These are phyloP conservation scores for Hypoxylon rubiginosum DNA, from an alignment of 2,329 filamentous ascomycete species.

Conservation along the genomic window DNA sequence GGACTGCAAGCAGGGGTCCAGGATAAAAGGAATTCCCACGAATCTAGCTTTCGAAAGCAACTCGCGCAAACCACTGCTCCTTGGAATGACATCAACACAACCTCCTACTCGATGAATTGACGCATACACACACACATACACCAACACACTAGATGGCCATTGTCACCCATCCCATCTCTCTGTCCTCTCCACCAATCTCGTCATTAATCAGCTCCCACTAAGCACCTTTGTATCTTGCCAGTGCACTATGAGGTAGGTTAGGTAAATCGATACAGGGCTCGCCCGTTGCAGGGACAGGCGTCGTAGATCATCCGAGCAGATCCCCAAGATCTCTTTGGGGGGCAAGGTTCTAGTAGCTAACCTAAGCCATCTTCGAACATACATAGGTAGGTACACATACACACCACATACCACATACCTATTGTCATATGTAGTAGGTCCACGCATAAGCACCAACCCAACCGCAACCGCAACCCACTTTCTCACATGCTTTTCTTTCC, in stretches of 20 bases:
- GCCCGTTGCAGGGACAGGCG: conserved; percentile 27
- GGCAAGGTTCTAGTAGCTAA: background rate
- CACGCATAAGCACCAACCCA: background rate
- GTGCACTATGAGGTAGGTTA: background rate
- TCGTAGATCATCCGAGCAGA: conserved; percentile 42
- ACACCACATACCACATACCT: too few relatives aligned
- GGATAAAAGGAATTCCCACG: conserved; percentile 38
- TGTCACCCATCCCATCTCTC: conserved; percentile 3
- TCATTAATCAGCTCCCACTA: conserved; percentile 34
- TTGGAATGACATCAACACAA: conserved; percentile 33
- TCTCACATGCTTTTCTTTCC: background rate
- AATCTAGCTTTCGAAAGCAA: conserved; percentile 30
- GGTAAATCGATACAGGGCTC: conserved; percentile 12
- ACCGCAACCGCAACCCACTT: background rate
- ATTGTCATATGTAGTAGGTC: background rate
- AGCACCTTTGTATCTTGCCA: conserved; percentile 16
- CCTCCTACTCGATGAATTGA: conserved; percentile 7
- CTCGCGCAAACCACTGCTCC: conserved; percentile 24
- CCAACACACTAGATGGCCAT: conserved; percentile 5
- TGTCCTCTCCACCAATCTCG: conserved; percentile 14
- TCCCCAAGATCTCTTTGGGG: conserved; percentile 30
- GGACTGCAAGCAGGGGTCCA: conserved; percentile 41
- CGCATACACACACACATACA: conserved; percentile 5
- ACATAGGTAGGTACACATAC: too few relatives aligned
- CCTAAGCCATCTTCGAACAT: background rate